Conservation (phyloP, 768 basidiomycete genomes). For the Tulasnella sp. region DNA sequence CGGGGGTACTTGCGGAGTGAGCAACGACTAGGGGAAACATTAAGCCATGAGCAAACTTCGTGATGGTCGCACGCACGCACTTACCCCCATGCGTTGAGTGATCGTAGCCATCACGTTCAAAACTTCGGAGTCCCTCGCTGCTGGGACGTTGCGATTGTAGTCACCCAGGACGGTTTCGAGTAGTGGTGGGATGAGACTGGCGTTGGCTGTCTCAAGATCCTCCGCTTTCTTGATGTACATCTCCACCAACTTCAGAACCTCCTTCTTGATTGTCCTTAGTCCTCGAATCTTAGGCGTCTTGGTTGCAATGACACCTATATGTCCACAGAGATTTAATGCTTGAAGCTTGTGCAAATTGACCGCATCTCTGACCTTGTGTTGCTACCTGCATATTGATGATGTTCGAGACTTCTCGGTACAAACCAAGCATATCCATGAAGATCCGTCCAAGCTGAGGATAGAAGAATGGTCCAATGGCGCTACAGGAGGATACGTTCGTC, state of each 20-base stretch:
- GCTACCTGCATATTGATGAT: constrained; percentile 91
- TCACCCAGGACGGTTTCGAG: constrained; percentile 97
- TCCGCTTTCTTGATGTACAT: constrained; percentile 96
- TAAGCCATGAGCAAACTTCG: neutral
- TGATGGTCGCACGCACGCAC: constrained; percentile 24
- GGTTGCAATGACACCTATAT: constrained; percentile 73
- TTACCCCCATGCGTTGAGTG: constrained; percentile 73
- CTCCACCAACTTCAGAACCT: constrained; percentile 93
- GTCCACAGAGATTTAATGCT: neutral
- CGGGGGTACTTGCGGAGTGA: constrained; percentile 89
- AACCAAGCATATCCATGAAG: constrained; percentile 94
- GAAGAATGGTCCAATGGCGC: constrained; percentile 94
- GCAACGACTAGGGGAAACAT: constrained; percentile 42
- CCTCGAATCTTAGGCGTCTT: constrained; percentile 95
- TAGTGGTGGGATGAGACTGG: constrained; percentile 84
- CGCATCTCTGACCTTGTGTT: constrained; percentile 54
- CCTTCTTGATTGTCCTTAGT: constrained; percentile 94
- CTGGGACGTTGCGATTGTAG: constrained; percentile 87
- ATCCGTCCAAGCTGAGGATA: constrained; percentile 92
- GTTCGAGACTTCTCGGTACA: constrained; percentile 94
- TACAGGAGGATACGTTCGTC: constrained; percentile 96
- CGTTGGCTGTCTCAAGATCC: constrained; percentile 86
- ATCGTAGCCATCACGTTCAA: constrained; percentile 96
- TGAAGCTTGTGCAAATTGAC: neutral
- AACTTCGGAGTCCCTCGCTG: constrained; percentile 92